phyloP scores from a whole-genome alignment of 2,329 filamentous ascomycete species.

The Aphanocladium album region DNA sequence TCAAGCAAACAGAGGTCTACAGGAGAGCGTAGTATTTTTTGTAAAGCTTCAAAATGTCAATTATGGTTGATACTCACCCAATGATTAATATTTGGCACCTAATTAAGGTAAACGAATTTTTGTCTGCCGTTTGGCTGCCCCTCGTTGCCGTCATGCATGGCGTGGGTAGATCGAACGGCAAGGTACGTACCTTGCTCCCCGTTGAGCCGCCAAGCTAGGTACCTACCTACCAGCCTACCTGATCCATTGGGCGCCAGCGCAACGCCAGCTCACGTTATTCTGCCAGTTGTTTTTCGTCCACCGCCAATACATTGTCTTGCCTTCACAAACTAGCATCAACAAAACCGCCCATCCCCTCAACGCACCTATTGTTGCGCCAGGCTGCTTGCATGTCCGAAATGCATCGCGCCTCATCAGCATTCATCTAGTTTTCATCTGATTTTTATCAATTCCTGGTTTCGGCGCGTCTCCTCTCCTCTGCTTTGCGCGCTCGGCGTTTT shows the following conservation, averaged over 20 bases:
- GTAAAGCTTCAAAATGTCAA: no score
- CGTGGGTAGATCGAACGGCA: no score
- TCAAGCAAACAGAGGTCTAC: no score
- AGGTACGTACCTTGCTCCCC: slow-evolving; percentile 1
- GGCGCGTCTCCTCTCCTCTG: background rate
- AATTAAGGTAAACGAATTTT: no score
- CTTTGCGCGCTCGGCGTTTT: slow-evolving; percentile 8
- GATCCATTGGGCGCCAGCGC: slow-evolving; percentile 5
- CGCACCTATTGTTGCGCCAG: background rate
- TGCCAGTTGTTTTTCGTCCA: slow-evolving; percentile 25
- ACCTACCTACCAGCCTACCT: background rate
- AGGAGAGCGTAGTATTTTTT: no score
- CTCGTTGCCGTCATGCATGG: no score
- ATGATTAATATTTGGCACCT: no score
- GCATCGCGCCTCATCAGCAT: slow-evolving; percentile 3
- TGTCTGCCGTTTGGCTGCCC: no score
- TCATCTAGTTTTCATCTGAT: slow-evolving; percentile 6
- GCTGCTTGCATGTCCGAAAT: slow-evolving; percentile 8
- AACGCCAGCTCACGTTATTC: slow-evolving; percentile 10
- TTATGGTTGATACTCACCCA: no score
- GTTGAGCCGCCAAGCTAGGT: background rate
- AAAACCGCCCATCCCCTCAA: background rate
- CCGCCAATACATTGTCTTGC: slow-evolving; percentile 24
- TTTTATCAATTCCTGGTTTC: slow-evolving; percentile 9
- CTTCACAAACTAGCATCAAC: slow-evolving; percentile 16